Evolutionary conservation across 2,329 filamentous ascomycete genomes (phyloP).

Genomic region (Aureobasidium sp.): DNA sequence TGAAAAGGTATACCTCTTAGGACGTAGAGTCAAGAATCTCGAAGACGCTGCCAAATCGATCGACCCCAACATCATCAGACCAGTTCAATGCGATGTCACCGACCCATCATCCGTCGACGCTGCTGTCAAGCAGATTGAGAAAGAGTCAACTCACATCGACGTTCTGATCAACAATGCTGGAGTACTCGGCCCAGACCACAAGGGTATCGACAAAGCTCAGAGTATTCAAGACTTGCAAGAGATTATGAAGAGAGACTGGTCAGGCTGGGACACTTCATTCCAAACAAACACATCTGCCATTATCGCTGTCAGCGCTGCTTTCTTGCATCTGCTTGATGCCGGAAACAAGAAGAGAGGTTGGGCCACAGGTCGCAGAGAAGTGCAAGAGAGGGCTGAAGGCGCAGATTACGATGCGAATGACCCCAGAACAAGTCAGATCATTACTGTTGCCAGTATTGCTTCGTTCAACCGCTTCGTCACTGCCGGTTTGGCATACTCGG

Average conservation of each 20-base stretch:
- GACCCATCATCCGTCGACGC: slow-evolving; percentile 35
- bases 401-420: slow-evolving; percentile 27
- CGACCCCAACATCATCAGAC: slow-evolving; percentile 29
- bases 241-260: slow-evolving; percentile 30
- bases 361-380: slow-evolving; percentile 28
- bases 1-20: slow-evolving; percentile 35
- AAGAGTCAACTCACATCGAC: slow-evolving; percentile 43
- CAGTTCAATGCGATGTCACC: slow-evolving; percentile 40
- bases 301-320: slow-evolving; percentile 38
- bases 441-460: slow-evolving; percentile 38
- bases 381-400: slow-evolving; percentile 18
- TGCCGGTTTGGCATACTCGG: slow-evolving; percentile 38
- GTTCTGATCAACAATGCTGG: slow-evolving; percentile 37
- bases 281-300: slow-evolving; percentile 41
- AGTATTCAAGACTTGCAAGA: slow-evolving; percentile 40
- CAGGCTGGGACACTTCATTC: slow-evolving; percentile 32
- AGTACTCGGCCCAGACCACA: slow-evolving; percentile 35
- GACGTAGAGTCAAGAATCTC: slow-evolving; percentile 32
- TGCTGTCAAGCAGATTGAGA: slow-evolving; percentile 37
- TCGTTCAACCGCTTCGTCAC: slow-evolving; percentile 32
- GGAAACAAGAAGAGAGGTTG: slow-evolving; percentile 39
- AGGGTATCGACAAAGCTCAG: slow-evolving; percentile 35
- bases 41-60: slow-evolving; percentile 30
- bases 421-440: slow-evolving; percentile 39
- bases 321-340: slow-evolving; percentile 39